These are phyloP conservation scores for Phytopythium helicoides DNA, from an alignment of 352 stramenopile genomes.

Conservation along the genomic window DNA sequence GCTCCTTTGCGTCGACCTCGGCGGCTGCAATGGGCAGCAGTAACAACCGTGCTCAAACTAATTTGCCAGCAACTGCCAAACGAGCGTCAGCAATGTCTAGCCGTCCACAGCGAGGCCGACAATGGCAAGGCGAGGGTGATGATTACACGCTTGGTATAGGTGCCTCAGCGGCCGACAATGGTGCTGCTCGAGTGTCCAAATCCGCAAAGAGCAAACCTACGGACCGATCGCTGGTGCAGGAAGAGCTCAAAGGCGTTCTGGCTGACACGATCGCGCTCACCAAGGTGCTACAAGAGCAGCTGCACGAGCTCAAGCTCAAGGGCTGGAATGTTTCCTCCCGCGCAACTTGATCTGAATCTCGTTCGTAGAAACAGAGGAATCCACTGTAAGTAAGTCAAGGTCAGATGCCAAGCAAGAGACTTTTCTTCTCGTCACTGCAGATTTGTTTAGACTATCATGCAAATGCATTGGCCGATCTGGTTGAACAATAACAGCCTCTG, in stretches of 20 bases:
- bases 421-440: too few relatives aligned
- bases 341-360: neutral
- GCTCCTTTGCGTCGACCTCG: neutral
- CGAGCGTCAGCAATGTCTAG: too few relatives aligned
- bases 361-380: too few relatives aligned
- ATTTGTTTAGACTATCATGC: too few relatives aligned
- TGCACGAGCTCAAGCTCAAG: slow-evolving; percentile 80
- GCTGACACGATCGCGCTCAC: slow-evolving; percentile 65
- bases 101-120: neutral
- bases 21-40: neutral
- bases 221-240: slow-evolving; percentile 59
- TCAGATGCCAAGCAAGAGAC: too few relatives aligned
- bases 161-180: too few relatives aligned
- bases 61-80: too few relatives aligned
- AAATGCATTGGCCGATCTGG: too few relatives aligned
- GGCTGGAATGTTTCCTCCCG: slow-evolving; percentile 63
- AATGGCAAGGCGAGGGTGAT: slow-evolving; percentile 3
- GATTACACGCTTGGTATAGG: slow-evolving; percentile 1
- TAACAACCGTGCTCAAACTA: neutral
- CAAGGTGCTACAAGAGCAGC: slow-evolving; percentile 69
- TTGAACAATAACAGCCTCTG: too few relatives aligned
- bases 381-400: neutral
- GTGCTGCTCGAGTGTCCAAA: too few relatives aligned
- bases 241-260: slow-evolving; percentile 66
- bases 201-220: slow-evolving; percentile 20